Evolutionary conservation across 2,329 filamentous ascomycete genomes (phyloP), one percentile per base, ranked within the genome.

Genomic region (Aureobasidium leucospermi): DNA sequence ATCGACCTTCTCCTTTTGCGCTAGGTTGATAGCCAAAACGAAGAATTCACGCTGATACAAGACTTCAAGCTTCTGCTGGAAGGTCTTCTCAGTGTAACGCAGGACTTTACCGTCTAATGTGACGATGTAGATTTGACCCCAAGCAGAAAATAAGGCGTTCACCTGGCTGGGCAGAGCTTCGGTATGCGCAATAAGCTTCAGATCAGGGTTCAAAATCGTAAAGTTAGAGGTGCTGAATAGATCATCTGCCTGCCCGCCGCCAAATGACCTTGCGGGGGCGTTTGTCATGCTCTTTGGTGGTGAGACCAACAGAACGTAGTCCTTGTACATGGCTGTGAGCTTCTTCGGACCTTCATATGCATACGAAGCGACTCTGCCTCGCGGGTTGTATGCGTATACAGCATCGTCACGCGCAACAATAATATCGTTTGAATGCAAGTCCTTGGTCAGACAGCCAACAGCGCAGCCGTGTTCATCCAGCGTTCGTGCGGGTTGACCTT

Each of bases 401-500:
- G 93, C 94, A 80, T 99, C 95, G 66, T 96, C 90, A 62, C 94
- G 81, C 1, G 88, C 94, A n/a, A 99, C 87, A 3, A 99, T 83
- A 19, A 99, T 86, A 64, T 96, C 90, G 5, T 88, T 90, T 0
- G 85, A 88, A 63, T 83, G 81, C 62, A 82, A 84, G 71, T 96
- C 90, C 11, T 93, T 80, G 0, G 90, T 89, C 90, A 99, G 96
- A 73, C 95, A 99, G 1, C 91, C 92, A n/a, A 96, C 85, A 10
- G 84, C 92, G 69, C 93, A 97, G 1, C 94, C 94, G 16, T 84
- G 81, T 69, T 97, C 92, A 70, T 97, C 94, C 16, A 97, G 80
- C 0, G 90, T 89, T 65, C 92, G 88, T 3, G 93, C 88, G 4
- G 92, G 88, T 65, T 95, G 88, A 15, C 92, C 90, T 72, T 96